These are phyloP conservation scores for Taiozyma sp. DNA, from an alignment of 1,139 yeast genomes.

Conservation along the genomic window DNA sequence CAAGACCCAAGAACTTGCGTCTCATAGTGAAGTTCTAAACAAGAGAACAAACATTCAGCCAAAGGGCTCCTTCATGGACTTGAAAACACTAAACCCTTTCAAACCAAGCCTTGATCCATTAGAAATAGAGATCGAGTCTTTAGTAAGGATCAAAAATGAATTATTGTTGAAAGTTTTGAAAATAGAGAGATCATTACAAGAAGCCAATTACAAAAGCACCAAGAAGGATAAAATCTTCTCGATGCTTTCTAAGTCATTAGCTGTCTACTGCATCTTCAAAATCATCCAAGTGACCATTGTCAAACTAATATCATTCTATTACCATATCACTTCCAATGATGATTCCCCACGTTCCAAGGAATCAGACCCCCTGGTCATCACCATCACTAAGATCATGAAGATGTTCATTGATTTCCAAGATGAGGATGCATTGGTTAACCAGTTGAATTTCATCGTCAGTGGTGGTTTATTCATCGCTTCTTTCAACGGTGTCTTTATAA, in stretches of 20 bases:
- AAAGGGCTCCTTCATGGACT: slow-evolving; percentile 19
- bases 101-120: slow-evolving; percentile 7
- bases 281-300: slow-evolving; percentile 16
- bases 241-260: slow-evolving; percentile 5
- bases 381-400: slow-evolving; percentile 17
- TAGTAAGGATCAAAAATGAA: slow-evolving; percentile 21
- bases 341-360: slow-evolving; percentile 6
- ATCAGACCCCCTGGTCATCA: slow-evolving; percentile 24
- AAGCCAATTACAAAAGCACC: slow-evolving; percentile 1
- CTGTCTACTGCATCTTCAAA: slow-evolving; percentile 22
- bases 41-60: slow-evolving; percentile 15
- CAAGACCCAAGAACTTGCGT: slow-evolving; percentile 11
- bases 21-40: slow-evolving; percentile 4
- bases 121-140: slow-evolving; percentile 15
- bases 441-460: slow-evolving; percentile 20
- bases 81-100: slow-evolving; percentile 8
- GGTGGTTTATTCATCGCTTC: slow-evolving; percentile 21
- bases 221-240: slow-evolving; percentile 1
- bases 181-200: slow-evolving; percentile 7
- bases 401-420: slow-evolving; percentile 16
- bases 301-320: slow-evolving; percentile 2
- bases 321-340: slow-evolving; percentile 1
- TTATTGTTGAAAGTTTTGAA: slow-evolving; percentile 14
- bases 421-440: slow-evolving; percentile 19
- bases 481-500: slow-evolving; percentile 23